A percentile compares a stretch with the other conserved stretches of the same genome.
phyloP scores from a whole-genome alignment of 371 early-diverging fungal species.

The Mucor indicus region DNA sequence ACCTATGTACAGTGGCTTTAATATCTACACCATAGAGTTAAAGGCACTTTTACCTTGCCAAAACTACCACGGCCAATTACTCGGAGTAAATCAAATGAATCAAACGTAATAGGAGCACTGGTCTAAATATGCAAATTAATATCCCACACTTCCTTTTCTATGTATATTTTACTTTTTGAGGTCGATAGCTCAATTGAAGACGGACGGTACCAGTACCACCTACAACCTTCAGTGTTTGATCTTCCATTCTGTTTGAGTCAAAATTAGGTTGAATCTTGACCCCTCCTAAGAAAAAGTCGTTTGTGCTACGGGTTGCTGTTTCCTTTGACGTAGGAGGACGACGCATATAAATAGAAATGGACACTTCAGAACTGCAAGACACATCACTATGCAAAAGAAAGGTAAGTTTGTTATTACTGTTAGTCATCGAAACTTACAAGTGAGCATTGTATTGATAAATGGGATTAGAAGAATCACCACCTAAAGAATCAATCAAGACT shows the following conservation, averaged over 20 bases:
- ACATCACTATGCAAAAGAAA: slow-evolving; percentile 80
- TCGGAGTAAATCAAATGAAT: slow-evolving; percentile 92
- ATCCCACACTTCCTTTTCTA: too few species aligned
- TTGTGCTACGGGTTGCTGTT: too few species aligned
- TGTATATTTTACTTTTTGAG: slow-evolving; percentile 59
- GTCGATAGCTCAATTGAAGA: slow-evolving; percentile 71
- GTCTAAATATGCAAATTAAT: too few species aligned
- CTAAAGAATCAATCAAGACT: slow-evolving; percentile 76
- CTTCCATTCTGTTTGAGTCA: slow-evolving; percentile 46
- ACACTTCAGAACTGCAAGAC: slow-evolving; percentile 80
- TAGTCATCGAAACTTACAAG: too few species aligned
- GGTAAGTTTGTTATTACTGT: too few species aligned
- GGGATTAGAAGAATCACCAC: slow-evolving; percentile 71
- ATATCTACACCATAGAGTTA: too few species aligned
- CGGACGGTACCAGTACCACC: slow-evolving; percentile 66
- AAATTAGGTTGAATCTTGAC: slow-evolving; percentile 69
- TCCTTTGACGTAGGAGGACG: slow-evolving; percentile 39
- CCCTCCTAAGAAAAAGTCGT: slow-evolving; percentile 69
- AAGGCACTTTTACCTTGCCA: slow-evolving; percentile 76
- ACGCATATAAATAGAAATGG: slow-evolving; percentile 83
- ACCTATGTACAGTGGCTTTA: too few species aligned
- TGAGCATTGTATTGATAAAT: slow-evolving; percentile 84
- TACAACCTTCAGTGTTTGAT: slow-evolving; percentile 20
- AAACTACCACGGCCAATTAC: slow-evolving; percentile 96
- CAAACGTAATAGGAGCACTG: slow-evolving; percentile 65